Evolutionary conservation across 75 land plant genomes (phyloP).

Genomic region (Isoetes taiwanensis): DNA sequence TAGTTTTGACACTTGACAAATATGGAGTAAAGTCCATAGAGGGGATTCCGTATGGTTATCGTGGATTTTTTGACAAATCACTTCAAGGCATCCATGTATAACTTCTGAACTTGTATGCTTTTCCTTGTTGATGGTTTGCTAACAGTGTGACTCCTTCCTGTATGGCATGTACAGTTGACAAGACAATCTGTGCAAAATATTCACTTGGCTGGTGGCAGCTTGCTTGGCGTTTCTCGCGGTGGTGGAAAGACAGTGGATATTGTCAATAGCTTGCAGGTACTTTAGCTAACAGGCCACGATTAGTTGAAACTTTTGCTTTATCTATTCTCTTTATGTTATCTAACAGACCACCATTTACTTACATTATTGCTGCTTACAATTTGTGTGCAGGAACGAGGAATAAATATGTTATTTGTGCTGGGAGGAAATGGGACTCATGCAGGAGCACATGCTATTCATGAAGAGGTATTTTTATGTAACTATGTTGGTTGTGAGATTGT

Average conservation of each 20-base stretch:
- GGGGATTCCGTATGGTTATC: slow-evolving; percentile 80
- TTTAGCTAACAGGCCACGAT: too few species aligned
- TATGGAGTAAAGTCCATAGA: slow-evolving; percentile 79
- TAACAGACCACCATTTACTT: too few species aligned
- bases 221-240: slow-evolving; percentile 95
- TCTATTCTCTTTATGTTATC: too few species aligned
- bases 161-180: slow-evolving; percentile 34
- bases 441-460: slow-evolving; percentile 82
- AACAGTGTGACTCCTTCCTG: background rate
- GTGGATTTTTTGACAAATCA: slow-evolving; percentile 52
- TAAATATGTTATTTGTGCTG: slow-evolving; percentile 88
- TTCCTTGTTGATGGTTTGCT: too few species aligned
- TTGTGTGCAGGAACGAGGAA: slow-evolving; percentile 49
- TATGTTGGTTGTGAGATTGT: too few species aligned
- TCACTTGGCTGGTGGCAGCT: slow-evolving; percentile 79
- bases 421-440: slow-evolving; percentile 99
- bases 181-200: slow-evolving; percentile 66
- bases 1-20: slow-evolving; percentile 75
- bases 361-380: too few species aligned
- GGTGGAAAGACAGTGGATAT: slow-evolving; percentile 43
- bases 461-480: slow-evolving; percentile 33
- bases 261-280: slow-evolving; percentile 80
- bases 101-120: background rate
- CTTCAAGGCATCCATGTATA: slow-evolving; percentile 27
- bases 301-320: too few species aligned